phyloP scores from a whole-genome alignment of 352 stramenopile species.

The Globisporangium ultimum region DNA sequence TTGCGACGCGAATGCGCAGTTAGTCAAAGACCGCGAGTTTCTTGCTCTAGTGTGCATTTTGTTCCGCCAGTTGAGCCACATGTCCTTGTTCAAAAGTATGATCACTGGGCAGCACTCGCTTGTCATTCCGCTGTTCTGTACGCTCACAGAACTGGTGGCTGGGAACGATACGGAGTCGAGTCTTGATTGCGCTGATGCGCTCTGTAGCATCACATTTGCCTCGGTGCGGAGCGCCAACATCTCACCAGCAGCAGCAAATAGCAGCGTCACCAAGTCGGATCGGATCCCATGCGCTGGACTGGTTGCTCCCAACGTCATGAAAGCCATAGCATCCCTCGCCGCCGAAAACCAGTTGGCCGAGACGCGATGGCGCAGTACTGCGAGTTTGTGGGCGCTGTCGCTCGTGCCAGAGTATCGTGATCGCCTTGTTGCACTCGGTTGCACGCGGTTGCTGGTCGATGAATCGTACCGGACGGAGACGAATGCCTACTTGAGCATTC shows the following conservation, averaged over 20 bases:
- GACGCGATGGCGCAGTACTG: constrained; percentile 57
- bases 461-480: constrained; percentile 30
- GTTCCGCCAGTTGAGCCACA: constrained; percentile 54
- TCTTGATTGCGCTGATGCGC: constrained; percentile 57
- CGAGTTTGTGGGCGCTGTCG: constrained; percentile 56
- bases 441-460: constrained; percentile 40
- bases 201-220: constrained; percentile 57
- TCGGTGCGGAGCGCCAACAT: constrained; percentile 1
- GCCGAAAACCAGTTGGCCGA: constrained; percentile 31
- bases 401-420: constrained; percentile 35
- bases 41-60: constrained; percentile 54
- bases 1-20: not conserved
- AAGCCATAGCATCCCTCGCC: constrained; percentile 38
- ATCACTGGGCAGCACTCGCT: constrained; percentile 6
- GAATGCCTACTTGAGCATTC: constrained; percentile 23
- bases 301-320: constrained; percentile 29
- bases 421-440: constrained; percentile 44
- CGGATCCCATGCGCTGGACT: constrained; percentile 16
- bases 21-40: constrained; percentile 26
- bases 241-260: not conserved
- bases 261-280: not conserved
- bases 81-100: constrained; percentile 22
- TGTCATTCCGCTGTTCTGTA: constrained; percentile 50
- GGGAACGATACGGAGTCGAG: constrained; percentile 32
- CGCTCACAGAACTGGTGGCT: constrained; percentile 24